A percentile compares a stretch with the other conserved stretches of the same genome.
Evolutionary conservation across 768 basidiomycete species (phyloP).

Genomic region (Leccinum fibrillosum): DNA sequence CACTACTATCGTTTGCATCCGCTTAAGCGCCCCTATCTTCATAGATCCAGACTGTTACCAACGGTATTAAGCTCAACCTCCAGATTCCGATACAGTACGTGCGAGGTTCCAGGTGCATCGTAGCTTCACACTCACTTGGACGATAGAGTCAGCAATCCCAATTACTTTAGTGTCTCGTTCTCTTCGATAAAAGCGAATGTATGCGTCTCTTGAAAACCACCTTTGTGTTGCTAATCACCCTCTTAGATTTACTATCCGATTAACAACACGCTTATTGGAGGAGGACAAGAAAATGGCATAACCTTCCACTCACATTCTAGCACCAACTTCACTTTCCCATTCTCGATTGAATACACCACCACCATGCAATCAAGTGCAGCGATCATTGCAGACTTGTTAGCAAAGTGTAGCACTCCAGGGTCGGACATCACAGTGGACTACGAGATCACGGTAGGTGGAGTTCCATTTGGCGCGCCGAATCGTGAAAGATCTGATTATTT

Average conservation of each 20-base stretch:
- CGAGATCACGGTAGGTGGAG: constrained; percentile 51
- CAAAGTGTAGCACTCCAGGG: constrained; percentile 55
- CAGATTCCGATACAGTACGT: constrained; percentile 66
- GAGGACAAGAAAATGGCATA: constrained; percentile 47
- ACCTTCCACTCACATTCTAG: constrained; percentile 48
- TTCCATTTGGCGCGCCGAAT: not conserved
- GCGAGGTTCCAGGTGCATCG: not conserved
- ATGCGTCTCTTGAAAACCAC: constrained; percentile 11
- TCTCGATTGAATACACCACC: constrained; percentile 59
- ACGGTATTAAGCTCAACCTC: constrained; percentile 56
- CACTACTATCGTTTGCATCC: not conserved
- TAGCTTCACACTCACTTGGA: constrained; percentile 5
- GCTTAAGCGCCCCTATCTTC: constrained; percentile 18
- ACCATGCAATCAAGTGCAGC: constrained; percentile 46
- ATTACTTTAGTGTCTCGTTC: constrained; percentile 71
- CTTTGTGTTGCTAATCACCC: constrained; percentile 3
- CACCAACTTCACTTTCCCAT: constrained; percentile 75
- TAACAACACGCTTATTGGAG: constrained; percentile 64
- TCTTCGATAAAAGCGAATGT: constrained; percentile 63
- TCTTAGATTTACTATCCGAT: constrained; percentile 72
- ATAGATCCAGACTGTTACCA: constrained; percentile 36
- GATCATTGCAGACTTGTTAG: constrained; percentile 60
- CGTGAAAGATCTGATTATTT: constrained; percentile 9
- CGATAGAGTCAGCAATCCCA: constrained; percentile 73
- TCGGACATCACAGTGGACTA: constrained; percentile 58